Base-by-base conservation (phyloP, 129 eudicot species). In the Flaveria sonorensis region DNA sequence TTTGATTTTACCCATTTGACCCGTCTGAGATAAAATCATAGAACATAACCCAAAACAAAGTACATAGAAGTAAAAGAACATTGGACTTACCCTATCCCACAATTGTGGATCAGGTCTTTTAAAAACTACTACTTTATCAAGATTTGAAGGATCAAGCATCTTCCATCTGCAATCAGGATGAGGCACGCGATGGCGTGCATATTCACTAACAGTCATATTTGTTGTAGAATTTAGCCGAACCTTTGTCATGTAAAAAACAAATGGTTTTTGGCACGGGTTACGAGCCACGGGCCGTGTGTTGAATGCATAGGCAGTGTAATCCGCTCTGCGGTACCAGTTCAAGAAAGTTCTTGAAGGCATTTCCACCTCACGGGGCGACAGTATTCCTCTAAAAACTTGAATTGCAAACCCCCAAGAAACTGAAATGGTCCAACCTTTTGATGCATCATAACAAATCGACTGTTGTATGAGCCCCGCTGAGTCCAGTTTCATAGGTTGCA, bases 321-420 rank as follows among this genome's bases (percentile, higher is more conserved):
- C 98, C 4, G 96, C 98, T 83, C 98, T 75, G 70, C 83, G 87
- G 36, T 94, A 91, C 98, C 98, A 94, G 85, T 94, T 94, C 80
- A 94, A 85, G 88, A 94, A 94, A 28, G 98, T 94, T 79, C 98
- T 89, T 0, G 98, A 90, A 0, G 98, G 98, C 98, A 94, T 94
- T 78, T 94, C 98, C 55, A 93, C 81, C 64, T 94, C 98, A 10
- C 98, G 90, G 16, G 98, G 97, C 0, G 98, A 94, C 71, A 91
- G 61, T 15, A 94, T 81, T 71, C 98, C 98, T 15, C 98, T 88
- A 40, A 94, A 83, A 36, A 94, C 84, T 70, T 94, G 98, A 67
- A 94, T 79, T 0, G 98, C 97, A 76, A 87, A 94, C 6, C 98
- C 98, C 98, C 98, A 94, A 19, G 98, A 94, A 15, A 94, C 97